Conservation (phyloP, 192 early-diverging fungal species). For the Entomortierella lignicola region DNA sequence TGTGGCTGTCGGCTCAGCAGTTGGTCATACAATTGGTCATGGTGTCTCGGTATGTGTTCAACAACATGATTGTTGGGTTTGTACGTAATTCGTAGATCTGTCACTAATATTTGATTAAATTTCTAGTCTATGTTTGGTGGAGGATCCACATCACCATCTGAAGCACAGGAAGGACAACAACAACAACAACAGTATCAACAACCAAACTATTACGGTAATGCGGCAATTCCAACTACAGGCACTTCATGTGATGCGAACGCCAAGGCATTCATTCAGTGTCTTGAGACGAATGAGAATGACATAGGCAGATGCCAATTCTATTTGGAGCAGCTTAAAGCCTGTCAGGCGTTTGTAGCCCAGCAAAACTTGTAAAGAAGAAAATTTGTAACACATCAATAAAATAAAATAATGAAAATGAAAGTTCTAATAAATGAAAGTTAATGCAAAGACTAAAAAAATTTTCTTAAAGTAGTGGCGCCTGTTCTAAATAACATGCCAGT, state of each 20-base stretch:
- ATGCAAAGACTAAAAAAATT: too few species aligned
- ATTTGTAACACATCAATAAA: neutral
- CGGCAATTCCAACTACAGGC: conserved; percentile 22
- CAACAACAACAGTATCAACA: conserved; percentile 49
- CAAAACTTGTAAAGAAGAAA: conserved; percentile 41
- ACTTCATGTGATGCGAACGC: conserved; percentile 74
- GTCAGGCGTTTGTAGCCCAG: conserved; percentile 52
- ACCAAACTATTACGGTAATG: conserved; percentile 46
- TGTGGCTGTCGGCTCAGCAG: conserved; percentile 92
- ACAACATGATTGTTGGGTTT: neutral
- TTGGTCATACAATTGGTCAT: conserved; percentile 87
- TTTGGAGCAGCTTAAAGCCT: conserved; percentile 88
- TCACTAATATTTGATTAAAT: conserved; percentile 5
- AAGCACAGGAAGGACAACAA: conserved; percentile 41
- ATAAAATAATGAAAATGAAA: neutral
- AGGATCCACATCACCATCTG: conserved; percentile 44
- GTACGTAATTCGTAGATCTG: conserved; percentile 56
- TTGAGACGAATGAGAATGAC: conserved; percentile 85
- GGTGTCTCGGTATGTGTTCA: conserved; percentile 85
- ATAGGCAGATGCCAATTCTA: conserved; percentile 89
- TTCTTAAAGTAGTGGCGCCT: too few species aligned
- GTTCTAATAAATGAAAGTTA: neutral
- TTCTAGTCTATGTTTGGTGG: conserved; percentile 63
- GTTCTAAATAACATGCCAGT: too few species aligned
- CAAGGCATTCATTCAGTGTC: conserved; percentile 87